Percentiles rank a stretch among this genome's conserved stretches.
Conservation (phyloP, 2,329 filamentous ascomycete genomes). For the Colletotrichum navitas region DNA sequence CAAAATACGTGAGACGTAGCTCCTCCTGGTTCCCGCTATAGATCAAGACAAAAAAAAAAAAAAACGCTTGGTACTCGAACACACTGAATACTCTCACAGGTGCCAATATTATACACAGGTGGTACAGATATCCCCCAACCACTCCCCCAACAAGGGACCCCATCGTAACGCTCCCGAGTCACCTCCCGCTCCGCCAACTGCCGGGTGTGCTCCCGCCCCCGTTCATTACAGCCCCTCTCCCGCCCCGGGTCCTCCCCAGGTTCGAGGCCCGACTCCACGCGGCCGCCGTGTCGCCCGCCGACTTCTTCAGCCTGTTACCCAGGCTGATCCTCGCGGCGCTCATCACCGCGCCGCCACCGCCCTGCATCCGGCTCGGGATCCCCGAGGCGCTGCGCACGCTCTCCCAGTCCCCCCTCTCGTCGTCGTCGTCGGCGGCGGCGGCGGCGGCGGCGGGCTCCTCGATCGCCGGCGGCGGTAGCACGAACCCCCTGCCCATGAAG, state of each 20-base stretch:
- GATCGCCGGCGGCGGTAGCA: constrained; percentile 48
- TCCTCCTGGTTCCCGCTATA: background rate
- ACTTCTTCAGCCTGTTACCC: constrained; percentile 63
- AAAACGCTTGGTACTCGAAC: background rate
- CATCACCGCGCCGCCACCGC: constrained; percentile 44
- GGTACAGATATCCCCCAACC: background rate
- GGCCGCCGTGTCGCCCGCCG: constrained; percentile 52
- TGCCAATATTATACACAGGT: background rate
- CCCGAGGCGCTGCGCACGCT: constrained; percentile 49
- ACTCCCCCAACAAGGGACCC: background rate
- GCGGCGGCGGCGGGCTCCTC: constrained; percentile 47
- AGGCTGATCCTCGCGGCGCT: constrained; percentile 61
- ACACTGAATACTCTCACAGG: background rate
- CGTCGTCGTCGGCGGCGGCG: constrained; percentile 48
- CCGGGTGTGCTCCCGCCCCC: background rate
- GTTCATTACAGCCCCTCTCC: background rate
- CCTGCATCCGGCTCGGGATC: constrained; percentile 40
- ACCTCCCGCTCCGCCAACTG: constrained; percentile 30
- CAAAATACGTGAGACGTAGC: background rate
- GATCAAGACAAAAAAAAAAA: background rate
- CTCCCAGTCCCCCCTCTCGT: constrained; percentile 54
- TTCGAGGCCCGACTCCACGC: constrained; percentile 60
- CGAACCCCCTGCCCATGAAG: constrained; percentile 19
- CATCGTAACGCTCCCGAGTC: background rate
- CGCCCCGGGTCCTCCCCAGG: constrained; percentile 49